Evolutionary conservation across 2,329 filamentous ascomycete genomes (phyloP), one percentile per base, ranked within the genome.

Genomic region (Botrytis sinoallii): DNA sequence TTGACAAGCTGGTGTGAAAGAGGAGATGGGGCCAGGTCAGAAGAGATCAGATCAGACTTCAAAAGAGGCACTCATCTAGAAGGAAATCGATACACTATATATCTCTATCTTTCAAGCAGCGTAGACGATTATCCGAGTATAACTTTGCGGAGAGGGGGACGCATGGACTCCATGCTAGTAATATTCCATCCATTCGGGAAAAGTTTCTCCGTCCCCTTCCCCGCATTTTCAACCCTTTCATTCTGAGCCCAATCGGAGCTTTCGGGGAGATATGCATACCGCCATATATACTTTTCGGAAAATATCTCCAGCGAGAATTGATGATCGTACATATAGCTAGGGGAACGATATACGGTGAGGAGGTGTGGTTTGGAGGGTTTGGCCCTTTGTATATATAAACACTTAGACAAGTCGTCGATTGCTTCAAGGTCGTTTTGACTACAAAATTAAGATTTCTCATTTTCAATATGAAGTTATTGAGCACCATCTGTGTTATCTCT

Each of bases 381-480:
- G 1, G 12, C 14, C 32, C 32, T 29, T 57, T 57, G 16, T 29
- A 57, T 7, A 52, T 55, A 55, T 44, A 44, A 64, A 42, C 44
- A 64, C 61, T 44, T 29, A 10, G 14, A 40, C 10, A 29, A 42
- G 38, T 57, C 25, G 25, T 42, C 8, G 25, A 67, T 67, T 52
- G 25, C 10, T 10, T 55, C 46, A 5, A 55, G 9, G 35, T 18
- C 52, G 14, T 55, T 32, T 40, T 55, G 35, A 35, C 46, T 55
- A 9, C 44, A 46, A 22, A 46, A 46, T 46, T 22, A 46, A 20
- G 44, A 22, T 46, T 46, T 46, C 8, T 20, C 14, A 40, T 4
- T 55, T 38, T 59, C 70, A 72, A n/a, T 16, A 72, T 72, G 70
- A 72, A 72, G 63, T 38, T 48, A 14, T 32, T 55, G 25, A 57